Conservation (phyloP, 345 rosid species). For the Eucalyptus erythrocorys region DNA sequence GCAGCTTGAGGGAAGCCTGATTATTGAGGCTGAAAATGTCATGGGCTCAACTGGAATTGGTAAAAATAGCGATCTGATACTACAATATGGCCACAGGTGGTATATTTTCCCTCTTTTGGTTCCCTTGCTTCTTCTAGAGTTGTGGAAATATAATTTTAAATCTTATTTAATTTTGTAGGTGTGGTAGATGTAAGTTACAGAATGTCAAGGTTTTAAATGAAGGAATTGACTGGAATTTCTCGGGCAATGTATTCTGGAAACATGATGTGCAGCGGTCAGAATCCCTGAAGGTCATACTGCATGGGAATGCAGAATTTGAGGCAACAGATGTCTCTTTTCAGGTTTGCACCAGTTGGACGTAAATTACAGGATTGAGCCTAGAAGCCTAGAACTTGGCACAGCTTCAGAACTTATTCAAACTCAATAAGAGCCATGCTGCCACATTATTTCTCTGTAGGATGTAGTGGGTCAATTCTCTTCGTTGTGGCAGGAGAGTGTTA, state of each 20-base stretch:
- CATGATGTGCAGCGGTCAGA: slow-evolving; percentile 59
- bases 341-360: slow-evolving; percentile 18
- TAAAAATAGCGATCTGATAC: slow-evolving; percentile 43
- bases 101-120: background rate
- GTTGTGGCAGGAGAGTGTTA: background rate
- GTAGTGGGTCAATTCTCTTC: background rate
- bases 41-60: slow-evolving; percentile 55
- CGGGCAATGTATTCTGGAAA: slow-evolving; percentile 78
- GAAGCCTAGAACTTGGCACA: background rate
- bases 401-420: background rate
- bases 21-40: slow-evolving; percentile 53
- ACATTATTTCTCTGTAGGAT: background rate
- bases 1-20: slow-evolving; percentile 85
- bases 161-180: slow-evolving; percentile 22
- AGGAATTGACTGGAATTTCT: slow-evolving; percentile 75
- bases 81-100: slow-evolving; percentile 69
- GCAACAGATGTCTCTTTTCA: slow-evolving; percentile 57
- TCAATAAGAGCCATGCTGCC: background rate
- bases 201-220: slow-evolving; percentile 60
- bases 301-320: slow-evolving; percentile 93
- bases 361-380: background rate
- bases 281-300: slow-evolving; percentile 54
- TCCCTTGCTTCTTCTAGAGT: background rate
- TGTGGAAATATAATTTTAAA: background rate
- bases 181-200: slow-evolving; percentile 77